A percentile compares a stretch with the other conserved stretches of the same genome.
phyloP scores from a whole-genome alignment of 139 green algal species.

The Micractinium sp. region DNA sequence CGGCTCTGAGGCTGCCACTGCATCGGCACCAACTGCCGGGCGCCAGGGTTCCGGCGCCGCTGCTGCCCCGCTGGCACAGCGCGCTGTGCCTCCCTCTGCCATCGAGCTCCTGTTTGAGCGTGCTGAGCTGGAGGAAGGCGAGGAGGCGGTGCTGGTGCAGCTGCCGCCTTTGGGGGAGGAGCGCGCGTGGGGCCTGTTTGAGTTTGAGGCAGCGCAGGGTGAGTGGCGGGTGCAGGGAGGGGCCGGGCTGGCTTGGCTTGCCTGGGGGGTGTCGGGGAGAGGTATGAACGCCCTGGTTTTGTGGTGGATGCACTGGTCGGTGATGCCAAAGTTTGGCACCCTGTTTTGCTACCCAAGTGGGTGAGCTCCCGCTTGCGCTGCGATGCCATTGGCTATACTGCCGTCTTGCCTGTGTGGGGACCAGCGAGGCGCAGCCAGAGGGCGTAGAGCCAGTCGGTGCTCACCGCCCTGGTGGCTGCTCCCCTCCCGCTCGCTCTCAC shows the following conservation, averaged over 20 bases:
- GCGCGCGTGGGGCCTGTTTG: slow-evolving; percentile 1
- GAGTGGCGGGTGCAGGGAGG: not conserved
- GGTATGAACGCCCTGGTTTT: no score
- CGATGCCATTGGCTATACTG: no score
- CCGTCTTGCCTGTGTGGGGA: no score
- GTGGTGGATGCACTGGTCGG: no score
- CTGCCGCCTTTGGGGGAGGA: not conserved
- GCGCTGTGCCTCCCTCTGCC: not conserved
- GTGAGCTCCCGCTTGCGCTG: no score
- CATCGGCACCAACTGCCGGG: not conserved
- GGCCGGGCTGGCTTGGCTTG: not conserved
- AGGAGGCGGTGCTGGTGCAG: slow-evolving; percentile 6
- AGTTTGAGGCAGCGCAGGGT: slow-evolving; percentile 10
- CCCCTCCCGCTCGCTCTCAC: no score
- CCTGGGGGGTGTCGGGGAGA: no score
- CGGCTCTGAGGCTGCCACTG: not conserved
- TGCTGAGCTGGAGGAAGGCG: not conserved
- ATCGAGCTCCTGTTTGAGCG: not conserved
- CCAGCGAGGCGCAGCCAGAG: no score
- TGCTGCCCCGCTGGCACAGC: not conserved
- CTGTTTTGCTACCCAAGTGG: no score
- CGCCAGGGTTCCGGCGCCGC: not conserved
- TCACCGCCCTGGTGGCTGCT: no score
- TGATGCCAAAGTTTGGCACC: no score
- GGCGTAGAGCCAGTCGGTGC: no score